Evolutionary conservation across 2,329 filamentous ascomycete species (phyloP), one percentile per base, ranked within the genome.

Genomic region (Hortaea werneckii): DNA sequence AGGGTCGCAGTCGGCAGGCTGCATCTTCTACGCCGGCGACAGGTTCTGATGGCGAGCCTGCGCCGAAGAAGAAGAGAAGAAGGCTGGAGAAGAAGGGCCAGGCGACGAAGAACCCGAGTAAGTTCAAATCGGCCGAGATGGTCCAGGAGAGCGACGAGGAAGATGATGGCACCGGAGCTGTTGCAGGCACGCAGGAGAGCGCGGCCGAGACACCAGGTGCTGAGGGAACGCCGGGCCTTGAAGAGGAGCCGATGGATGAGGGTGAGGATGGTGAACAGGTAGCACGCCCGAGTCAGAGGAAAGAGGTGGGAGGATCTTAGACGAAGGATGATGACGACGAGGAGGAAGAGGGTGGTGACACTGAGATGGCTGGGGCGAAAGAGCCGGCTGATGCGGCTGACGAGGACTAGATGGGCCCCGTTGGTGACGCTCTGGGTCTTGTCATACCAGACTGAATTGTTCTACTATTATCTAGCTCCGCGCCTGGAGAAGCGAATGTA

Each of bases 101-200:
- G 50, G 66, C 63, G 42, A 53, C 67, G 65, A 59, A 57, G 48
- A 45, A 47, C 9, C 56, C 50, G 40, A 54, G 52, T 63, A 94
- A 94, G 67, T 94, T 79, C 74, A 95, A 95, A 75, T 89, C 84
- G 42, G 81, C 78, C 1, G 88, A 94, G 66, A 79, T 88, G 51
- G 80, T 95, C 28, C 83, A 87, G 39, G 85, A 90, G 51, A 87
- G 77, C 11, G 77, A 77, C 9, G 50, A 54, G 12, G 50, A 50
- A n/a, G 48, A 42, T 40, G 51, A 54, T 30, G 54, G 52, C 29
- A 54, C 46, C 27, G 45, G 53, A 1, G 61, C 63, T 27, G 55
- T 53, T 41, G 58, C 11, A 11, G 43, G 37, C n/a, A 35, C 20
- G 42, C 32, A 35, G 32, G 32, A 35, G 30, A 37, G 55, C 7